Conservation (phyloP, 768 basidiomycete genomes). For the Lactarius evosmus region DNA sequence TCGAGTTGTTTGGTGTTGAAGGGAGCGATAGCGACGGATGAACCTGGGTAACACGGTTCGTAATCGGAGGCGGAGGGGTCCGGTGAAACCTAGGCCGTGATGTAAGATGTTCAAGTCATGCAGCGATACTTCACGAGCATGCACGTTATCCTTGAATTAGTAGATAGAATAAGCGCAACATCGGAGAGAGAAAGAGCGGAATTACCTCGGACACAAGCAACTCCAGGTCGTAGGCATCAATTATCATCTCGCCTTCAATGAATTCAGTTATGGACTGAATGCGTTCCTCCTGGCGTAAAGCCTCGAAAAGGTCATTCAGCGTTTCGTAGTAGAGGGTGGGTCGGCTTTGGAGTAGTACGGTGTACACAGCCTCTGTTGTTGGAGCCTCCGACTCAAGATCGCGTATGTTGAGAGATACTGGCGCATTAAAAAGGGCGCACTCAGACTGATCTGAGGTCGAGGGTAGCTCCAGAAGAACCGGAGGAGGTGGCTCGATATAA, state of each 20-base stretch:
- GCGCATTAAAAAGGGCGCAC: constrained; percentile 30
- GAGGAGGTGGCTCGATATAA: constrained; percentile 72
- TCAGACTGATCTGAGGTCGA: constrained; percentile 41
- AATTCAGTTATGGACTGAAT: constrained; percentile 47
- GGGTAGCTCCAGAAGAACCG: constrained; percentile 50
- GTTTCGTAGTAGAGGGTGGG: constrained; percentile 80
- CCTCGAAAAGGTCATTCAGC: constrained; percentile 64
- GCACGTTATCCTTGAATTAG: constrained; percentile 25
- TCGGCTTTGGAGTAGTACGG: constrained; percentile 56
- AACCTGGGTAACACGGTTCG: constrained; percentile 26
- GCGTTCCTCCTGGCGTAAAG: constrained; percentile 60
- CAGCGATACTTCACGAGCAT: constrained; percentile 30
- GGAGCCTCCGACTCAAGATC: constrained; percentile 12
- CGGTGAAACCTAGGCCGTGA: constrained; percentile 26
- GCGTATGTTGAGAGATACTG: constrained; percentile 16
- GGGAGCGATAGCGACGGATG: constrained; percentile 25
- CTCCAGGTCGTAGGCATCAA: constrained; percentile 70
- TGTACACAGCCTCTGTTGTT: constrained; percentile 28
- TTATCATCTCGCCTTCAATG: constrained; percentile 57
- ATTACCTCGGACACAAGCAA: constrained; percentile 62
- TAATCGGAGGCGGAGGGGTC: constrained; percentile 27
- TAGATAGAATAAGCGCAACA: constrained; percentile 1
- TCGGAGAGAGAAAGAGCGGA: neutral
- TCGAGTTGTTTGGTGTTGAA: constrained; percentile 23
- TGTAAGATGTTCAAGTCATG: constrained; percentile 29